A percentile compares a stretch with the other conserved stretches of the same genome.
phyloP scores from a whole-genome alignment of 441 rosid genomes.

The Gossypium trilobum region DNA sequence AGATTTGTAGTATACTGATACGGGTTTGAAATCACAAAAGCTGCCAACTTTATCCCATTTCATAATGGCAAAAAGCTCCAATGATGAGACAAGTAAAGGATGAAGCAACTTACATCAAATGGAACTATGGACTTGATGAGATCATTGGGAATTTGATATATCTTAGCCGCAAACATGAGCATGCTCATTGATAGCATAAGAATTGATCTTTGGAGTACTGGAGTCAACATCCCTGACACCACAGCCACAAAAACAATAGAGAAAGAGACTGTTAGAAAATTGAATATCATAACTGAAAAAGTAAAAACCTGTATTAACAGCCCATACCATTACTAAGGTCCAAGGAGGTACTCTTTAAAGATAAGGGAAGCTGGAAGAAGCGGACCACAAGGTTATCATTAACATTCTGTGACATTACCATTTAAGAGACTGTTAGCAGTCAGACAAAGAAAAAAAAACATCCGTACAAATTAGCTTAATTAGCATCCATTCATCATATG shows the following conservation, averaged over 20 bases:
- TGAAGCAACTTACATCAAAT: slow-evolving; percentile 44
- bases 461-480: neutral
- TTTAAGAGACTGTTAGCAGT: neutral
- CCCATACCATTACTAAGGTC: slow-evolving; percentile 51
- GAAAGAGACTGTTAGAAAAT: slow-evolving; percentile 10
- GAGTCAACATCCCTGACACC: slow-evolving; percentile 47
- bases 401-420: slow-evolving; percentile 45
- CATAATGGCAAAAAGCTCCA: neutral
- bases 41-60: neutral
- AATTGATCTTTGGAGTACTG: slow-evolving; percentile 55
- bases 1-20: neutral
- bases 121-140: slow-evolving; percentile 47
- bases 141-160: slow-evolving; percentile 56
- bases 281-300: slow-evolving; percentile 2
- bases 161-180: slow-evolving; percentile 73
- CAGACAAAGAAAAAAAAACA: neutral
- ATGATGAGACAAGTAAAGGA: neutral
- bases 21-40: neutral
- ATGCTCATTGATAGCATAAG: slow-evolving; percentile 51
- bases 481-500: neutral
- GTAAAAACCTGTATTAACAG: slow-evolving; percentile 16
- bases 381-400: slow-evolving; percentile 49
- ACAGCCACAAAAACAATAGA: neutral
- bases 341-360: slow-evolving; percentile 49
- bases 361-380: slow-evolving; percentile 78